These are phyloP conservation scores for Peribolospora kevripleyi DNA, from an alignment of 768 basidiomycete genomes.

Conservation along the genomic window DNA sequence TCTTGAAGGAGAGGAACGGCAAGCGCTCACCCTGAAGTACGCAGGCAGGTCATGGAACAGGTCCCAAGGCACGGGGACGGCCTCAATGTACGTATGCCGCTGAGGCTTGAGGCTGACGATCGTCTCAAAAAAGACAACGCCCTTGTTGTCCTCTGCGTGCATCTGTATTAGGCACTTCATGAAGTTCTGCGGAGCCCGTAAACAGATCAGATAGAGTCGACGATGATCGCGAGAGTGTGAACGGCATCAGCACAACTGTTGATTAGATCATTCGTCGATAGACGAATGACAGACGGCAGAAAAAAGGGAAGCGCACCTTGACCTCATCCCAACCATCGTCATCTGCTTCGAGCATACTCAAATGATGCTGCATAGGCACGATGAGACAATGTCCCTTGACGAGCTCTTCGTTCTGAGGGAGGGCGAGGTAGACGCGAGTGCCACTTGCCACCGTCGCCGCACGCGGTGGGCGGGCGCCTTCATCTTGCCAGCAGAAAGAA, in stretches of 20 bases:
- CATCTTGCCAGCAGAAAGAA: slow-evolving; percentile 46
- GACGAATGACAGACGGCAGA: not conserved
- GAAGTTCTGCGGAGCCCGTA: slow-evolving; percentile 29
- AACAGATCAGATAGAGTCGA: not conserved
- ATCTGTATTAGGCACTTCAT: slow-evolving; percentile 90
- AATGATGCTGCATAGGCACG: slow-evolving; percentile 80
- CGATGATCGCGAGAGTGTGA: not conserved
- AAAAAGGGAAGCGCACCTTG: slow-evolving; percentile 30
- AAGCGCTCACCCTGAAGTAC: slow-evolving; percentile 51
- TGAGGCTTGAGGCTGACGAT: slow-evolving; percentile 66
- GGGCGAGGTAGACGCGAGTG: slow-evolving; percentile 69
- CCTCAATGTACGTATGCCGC: slow-evolving; percentile 79
- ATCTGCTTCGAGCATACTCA: slow-evolving; percentile 75
- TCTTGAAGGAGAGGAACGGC: slow-evolving; percentile 5
- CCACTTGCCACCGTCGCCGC: slow-evolving; percentile 77
- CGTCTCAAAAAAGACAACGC: slow-evolving; percentile 87
- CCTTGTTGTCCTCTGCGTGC: slow-evolving; percentile 78
- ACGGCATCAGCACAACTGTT: not conserved
- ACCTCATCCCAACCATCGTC: slow-evolving; percentile 98
- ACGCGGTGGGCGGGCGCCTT: slow-evolving; percentile 54
- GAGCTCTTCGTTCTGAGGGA: slow-evolving; percentile 68
- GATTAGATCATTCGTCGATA: too few species aligned
- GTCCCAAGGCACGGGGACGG: slow-evolving; percentile 73
- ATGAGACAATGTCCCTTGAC: slow-evolving; percentile 79
- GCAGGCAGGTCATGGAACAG: slow-evolving; percentile 66